Evolutionary conservation across 2,329 filamentous ascomycete genomes (phyloP).

Genomic region (Microsporum canis): DNA sequence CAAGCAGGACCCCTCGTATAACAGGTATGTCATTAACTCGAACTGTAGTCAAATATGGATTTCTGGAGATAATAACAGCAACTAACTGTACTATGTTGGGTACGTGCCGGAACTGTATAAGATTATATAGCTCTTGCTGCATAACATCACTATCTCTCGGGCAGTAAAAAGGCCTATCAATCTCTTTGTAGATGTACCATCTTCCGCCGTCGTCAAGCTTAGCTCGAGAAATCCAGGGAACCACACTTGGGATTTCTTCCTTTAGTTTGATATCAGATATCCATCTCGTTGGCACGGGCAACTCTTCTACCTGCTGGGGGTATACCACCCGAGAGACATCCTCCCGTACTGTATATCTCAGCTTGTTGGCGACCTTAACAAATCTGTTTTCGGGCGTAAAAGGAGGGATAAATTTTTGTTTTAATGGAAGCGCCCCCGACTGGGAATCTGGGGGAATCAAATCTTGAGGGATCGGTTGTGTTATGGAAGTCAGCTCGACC

Average conservation of each 20-base stretch:
- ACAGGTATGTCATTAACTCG: not conserved
- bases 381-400: not conserved
- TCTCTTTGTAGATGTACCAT: conserved; percentile 7
- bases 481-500: not conserved
- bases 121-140: conserved; percentile 1
- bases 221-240: not conserved
- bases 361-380: not conserved
- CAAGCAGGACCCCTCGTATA: conserved; percentile 14
- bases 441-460: not conserved
- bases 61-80: conserved; percentile 2
- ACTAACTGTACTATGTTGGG: conserved; percentile 3
- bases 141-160: conserved; percentile 4
- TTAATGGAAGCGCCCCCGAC: not conserved
- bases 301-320: conserved; percentile 5
- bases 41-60: not conserved
- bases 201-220: not conserved
- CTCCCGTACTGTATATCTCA: conserved; percentile 1
- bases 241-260: not conserved
- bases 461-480: not conserved
- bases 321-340: conserved; percentile 5
- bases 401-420: not conserved
- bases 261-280: conserved; percentile 1
- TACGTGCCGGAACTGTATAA: not conserved
- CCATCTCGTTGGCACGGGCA: conserved; percentile 5
- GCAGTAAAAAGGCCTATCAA: conserved; percentile 7